Conservation (phyloP, 371 early-diverging fungal species). For the Mortierella sp. region DNA sequence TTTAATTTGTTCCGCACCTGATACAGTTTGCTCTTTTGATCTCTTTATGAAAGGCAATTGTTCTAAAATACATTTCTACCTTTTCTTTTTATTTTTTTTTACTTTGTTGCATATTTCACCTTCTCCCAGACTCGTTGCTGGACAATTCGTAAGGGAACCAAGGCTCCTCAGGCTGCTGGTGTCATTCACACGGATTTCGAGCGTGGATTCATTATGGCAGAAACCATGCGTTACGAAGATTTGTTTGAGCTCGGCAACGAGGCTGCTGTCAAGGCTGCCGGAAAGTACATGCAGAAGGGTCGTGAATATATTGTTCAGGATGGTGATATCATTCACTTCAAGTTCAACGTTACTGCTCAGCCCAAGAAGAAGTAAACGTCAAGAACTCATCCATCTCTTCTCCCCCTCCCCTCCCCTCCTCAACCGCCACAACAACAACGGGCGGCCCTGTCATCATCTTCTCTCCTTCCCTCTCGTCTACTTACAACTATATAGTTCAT, state of each 20-base stretch:
- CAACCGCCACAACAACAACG: too few relatives aligned
- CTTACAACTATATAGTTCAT: too few relatives aligned
- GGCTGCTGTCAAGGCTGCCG: slow-evolving; percentile 79
- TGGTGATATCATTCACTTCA: slow-evolving; percentile 69
- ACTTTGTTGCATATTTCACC: too few relatives aligned
- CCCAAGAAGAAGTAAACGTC: slow-evolving; percentile 51
- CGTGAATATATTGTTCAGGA: slow-evolving; percentile 81
- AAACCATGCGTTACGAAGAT: slow-evolving; percentile 85
- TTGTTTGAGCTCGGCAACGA: slow-evolving; percentile 76
- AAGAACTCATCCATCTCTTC: too few relatives aligned
- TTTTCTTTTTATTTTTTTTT: background rate
- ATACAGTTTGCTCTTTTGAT: slow-evolving; percentile 21
- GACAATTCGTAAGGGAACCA: slow-evolving; percentile 70
- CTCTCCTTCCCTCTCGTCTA: too few relatives aligned
- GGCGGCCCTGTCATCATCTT: too few relatives aligned
- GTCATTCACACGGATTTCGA: slow-evolving; percentile 92
- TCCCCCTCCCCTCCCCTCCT: too few relatives aligned
- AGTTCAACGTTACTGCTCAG: slow-evolving; percentile 56
- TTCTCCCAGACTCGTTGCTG: slow-evolving; percentile 35
- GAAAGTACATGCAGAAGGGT: slow-evolving; percentile 82
- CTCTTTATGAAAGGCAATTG: too few relatives aligned
- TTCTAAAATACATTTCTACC: background rate
- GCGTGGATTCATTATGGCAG: slow-evolving; percentile 92
- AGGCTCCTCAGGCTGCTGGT: slow-evolving; percentile 95
- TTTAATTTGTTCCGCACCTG: slow-evolving; percentile 82